Evolutionary conservation across 768 basidiomycete species (phyloP).

Genomic region (Serendipita sp.): DNA sequence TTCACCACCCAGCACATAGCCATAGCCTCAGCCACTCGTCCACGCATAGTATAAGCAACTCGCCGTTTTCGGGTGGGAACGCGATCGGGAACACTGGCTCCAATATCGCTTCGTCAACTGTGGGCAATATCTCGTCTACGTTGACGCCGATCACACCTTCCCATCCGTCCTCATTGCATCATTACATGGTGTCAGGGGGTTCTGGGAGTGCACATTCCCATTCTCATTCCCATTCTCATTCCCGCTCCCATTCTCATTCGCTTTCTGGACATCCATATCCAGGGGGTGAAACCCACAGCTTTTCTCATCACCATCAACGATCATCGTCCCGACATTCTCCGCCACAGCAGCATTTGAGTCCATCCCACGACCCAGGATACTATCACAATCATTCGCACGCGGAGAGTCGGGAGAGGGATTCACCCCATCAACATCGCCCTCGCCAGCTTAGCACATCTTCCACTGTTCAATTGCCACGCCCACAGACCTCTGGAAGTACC

Average conservation of each 20-base stretch:
- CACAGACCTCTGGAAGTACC: not conserved
- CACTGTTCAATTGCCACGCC: not conserved
- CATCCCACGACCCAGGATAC: not conserved
- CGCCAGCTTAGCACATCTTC: not conserved
- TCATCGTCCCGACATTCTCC: not conserved
- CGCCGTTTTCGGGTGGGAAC: no score
- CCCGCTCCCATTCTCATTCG: no score
- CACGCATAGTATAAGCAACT: not conserved
- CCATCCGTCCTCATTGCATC: conserved; percentile 3
- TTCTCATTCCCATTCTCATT: no score
- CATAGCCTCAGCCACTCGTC: conserved; percentile 1
- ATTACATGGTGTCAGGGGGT: not conserved
- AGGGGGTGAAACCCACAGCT: not conserved
- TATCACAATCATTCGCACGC: not conserved
- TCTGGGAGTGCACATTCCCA: not conserved
- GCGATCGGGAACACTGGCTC: no score
- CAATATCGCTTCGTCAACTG: not conserved
- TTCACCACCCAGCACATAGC: not conserved
- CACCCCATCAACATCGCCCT: not conserved
- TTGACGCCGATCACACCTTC: conserved; percentile 3
- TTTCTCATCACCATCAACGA: not conserved
- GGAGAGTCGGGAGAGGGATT: not conserved
- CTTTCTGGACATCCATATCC: not conserved
- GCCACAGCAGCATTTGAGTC: not conserved
- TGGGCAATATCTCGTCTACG: not conserved